Evolutionary conservation across 2,329 filamentous ascomycete species (phyloP), one percentile per base, ranked within the genome.

Genomic region (Pseudocercospora fijiensis): DNA sequence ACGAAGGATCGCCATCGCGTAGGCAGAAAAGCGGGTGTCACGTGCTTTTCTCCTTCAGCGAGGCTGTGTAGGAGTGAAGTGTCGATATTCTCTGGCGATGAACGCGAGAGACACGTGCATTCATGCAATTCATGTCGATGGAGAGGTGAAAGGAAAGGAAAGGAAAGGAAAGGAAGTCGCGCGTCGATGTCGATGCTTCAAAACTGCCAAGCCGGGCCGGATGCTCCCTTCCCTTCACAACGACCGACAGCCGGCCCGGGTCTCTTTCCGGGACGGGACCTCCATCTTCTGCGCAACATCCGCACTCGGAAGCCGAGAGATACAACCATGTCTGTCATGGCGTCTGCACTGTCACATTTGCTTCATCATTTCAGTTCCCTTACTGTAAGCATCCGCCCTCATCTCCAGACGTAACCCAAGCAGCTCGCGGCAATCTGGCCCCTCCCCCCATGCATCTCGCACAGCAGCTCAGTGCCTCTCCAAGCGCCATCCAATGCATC

Each of bases 401-500:
- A n/a, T 9, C 2, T 13, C 41, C 16, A 45, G 13, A 45, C 41
- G 6, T n/a, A 13, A 45, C 41, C 41, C n/a, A 13, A 45, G 4
- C 18, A 45, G 28, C 28, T 30, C 11, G 28, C 28, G 28, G 28
- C 41, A 9, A n/a, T 45, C 41, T n/a, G 16, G 16, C 18, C 8
- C 7, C 13, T 5, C 13, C 9, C 20, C 53, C 27, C 13, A 66
- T 64, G 64, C 59, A 67, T 45, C 18, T 64, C 26, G 45, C 60
- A 27, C 22, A 55, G 18, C 4, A 47, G 10, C 37, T 67, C 16
- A 52, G 33, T 18, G 57, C n/a, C 18, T 49, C 27, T n/a, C 9
- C 53, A 8, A 49, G 45, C 24, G 63, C 62, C 26, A 61, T 64
- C 26, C 33, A 58, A 18, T 64, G 61, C 56, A 55, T 70, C 10